Conservation (phyloP, 768 basidiomycete species). For the Pleurotus eryngii region DNA sequence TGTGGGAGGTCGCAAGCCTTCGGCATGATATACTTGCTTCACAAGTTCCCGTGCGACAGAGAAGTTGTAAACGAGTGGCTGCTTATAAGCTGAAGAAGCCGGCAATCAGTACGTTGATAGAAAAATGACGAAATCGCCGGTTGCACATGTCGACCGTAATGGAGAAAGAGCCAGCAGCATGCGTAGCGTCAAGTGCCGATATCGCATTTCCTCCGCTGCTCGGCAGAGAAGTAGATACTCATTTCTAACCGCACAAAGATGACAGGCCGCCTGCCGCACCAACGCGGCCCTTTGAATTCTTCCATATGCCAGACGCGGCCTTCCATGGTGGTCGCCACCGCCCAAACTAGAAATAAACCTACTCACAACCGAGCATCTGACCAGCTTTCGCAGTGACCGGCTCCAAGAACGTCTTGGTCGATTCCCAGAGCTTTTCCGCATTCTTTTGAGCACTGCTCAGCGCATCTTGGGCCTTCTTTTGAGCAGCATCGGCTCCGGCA, state of each 20-base stretch:
- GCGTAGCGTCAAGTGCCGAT: no score
- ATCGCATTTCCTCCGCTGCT: no score
- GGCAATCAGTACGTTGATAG: background rate
- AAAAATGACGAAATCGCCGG: background rate
- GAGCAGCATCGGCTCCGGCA: slow-evolving; percentile 42
- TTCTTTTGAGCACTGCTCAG: slow-evolving; percentile 56
- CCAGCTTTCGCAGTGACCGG: slow-evolving; percentile 51
- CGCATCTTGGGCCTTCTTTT: slow-evolving; percentile 72
- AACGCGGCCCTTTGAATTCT: no score
- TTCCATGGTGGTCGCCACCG: no score
- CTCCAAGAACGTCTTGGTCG: slow-evolving; percentile 43
- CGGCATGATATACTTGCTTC: slow-evolving; percentile 72
- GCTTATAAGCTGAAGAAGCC: slow-evolving; percentile 54
- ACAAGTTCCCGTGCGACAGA: slow-evolving; percentile 70
- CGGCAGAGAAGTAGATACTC: no score
- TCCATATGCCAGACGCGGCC: no score
- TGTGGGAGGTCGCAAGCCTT: slow-evolving; percentile 69
- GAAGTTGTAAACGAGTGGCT: slow-evolving; percentile 78
- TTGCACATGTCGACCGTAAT: no score
- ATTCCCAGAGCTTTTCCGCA: slow-evolving; percentile 50
- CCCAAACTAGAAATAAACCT: slow-evolving; percentile 5
- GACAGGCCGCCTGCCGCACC: no score
- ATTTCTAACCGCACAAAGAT: no score
- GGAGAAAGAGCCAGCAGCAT: no score
- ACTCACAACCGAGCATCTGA: slow-evolving; percentile 47